Evolutionary conservation across 805 yeast species (phyloP).

Genomic region (Maudiozyma pseudohumilis): DNA sequence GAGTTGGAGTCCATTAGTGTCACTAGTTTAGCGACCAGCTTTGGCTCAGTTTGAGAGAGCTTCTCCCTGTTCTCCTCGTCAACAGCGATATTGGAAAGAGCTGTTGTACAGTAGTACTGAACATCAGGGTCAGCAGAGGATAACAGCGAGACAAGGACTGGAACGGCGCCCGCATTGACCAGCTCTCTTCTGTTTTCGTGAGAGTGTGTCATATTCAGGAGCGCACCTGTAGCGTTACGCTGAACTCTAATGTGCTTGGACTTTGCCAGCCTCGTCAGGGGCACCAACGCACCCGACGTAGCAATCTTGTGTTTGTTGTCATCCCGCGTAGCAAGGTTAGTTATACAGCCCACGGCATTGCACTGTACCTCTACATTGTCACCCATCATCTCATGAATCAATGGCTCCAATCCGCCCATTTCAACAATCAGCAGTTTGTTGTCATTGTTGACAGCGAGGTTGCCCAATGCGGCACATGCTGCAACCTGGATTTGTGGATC

Average conservation of each 20-base stretch:
- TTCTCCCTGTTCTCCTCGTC: conserved; percentile 86
- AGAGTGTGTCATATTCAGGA: conserved; percentile 96
- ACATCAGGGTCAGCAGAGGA: conserved; percentile 90
- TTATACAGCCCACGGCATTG: conserved; percentile 97
- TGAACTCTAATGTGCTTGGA: conserved; percentile 93
- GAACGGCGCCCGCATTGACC: conserved; percentile 97
- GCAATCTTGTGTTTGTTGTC: conserved; percentile 95
- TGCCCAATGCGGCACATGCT: conserved; percentile 98
- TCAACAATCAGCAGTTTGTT: conserved; percentile 89
- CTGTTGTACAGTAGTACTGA: conserved; percentile 97
- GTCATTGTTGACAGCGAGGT: conserved; percentile 91
- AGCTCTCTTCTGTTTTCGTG: conserved; percentile 92
- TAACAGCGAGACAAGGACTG: conserved; percentile 80
- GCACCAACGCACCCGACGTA: conserved; percentile 88
- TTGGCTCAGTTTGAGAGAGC: conserved; percentile 85
- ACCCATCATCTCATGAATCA: conserved; percentile 95
- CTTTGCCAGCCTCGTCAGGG: conserved; percentile 88
- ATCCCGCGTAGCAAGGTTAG: conserved; percentile 95
- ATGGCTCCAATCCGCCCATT: conserved; percentile 96
- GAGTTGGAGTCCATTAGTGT: conserved; percentile 86
- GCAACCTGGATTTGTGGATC: conserved; percentile 97
- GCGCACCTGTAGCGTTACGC: conserved; percentile 97
- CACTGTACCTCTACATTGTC: conserved; percentile 97
- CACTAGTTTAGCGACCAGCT: conserved; percentile 78
- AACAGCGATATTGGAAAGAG: conserved; percentile 92